Conservation (phyloP, 306 rosid genomes). For the Cicer pinnatifidum region DNA sequence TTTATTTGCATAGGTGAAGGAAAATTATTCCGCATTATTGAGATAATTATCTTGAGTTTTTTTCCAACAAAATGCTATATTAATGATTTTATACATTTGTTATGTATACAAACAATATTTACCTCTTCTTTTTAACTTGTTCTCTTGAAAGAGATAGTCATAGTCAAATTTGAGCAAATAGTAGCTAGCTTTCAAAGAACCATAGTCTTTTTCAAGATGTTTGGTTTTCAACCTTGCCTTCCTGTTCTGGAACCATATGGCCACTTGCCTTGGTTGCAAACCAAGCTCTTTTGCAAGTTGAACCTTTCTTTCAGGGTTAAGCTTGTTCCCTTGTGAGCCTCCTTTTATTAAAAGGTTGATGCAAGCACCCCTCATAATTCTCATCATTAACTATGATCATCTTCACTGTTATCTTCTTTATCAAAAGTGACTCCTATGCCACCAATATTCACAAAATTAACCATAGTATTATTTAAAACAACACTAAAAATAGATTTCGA, state of each 20-base stretch:
- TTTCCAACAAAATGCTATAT: too few relatives aligned
- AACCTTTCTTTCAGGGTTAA: conserved; percentile 82
- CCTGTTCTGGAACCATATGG: conserved; percentile 91
- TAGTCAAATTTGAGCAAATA: conserved; percentile 62
- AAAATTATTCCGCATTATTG: too few relatives aligned
- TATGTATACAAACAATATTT: background rate
- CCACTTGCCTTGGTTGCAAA: conserved; percentile 90
- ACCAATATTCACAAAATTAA: conserved; percentile 58
- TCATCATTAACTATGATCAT: conserved; percentile 41
- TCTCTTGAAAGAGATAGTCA: conserved; percentile 66
- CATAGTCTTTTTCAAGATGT: conserved; percentile 78
- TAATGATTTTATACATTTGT: too few relatives aligned
- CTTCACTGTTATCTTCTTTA: conserved; percentile 57
- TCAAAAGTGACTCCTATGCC: conserved; percentile 49
- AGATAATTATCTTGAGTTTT: too few relatives aligned
- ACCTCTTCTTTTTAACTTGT: conserved; percentile 68
- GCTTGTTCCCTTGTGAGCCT: conserved; percentile 76
- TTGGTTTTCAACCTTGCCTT: conserved; percentile 82
- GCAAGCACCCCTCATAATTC: conserved; percentile 59
- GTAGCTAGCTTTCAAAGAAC: conserved; percentile 62
- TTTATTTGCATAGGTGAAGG: too few relatives aligned
- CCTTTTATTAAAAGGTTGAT: conserved; percentile 78
- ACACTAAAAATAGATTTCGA: background rate
- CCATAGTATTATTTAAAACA: conserved; percentile 48
- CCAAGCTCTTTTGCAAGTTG: conserved; percentile 86